Evolutionary conservation across 768 basidiomycete species (phyloP).

Genomic region (Kwoniella sp.): DNA sequence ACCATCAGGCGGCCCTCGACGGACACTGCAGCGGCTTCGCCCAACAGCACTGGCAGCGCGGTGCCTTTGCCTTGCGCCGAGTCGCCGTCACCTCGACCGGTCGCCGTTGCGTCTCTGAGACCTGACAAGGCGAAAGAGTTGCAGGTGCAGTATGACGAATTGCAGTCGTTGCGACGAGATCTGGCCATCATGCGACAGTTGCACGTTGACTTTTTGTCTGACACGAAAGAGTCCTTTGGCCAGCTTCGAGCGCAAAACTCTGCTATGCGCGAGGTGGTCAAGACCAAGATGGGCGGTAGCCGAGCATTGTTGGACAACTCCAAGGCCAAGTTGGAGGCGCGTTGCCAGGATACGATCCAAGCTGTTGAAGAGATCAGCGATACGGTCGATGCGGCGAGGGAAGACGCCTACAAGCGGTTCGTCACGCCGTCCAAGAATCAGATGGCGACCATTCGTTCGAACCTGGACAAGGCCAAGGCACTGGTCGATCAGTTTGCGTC

Average conservation of each 20-base stretch:
- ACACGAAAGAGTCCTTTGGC: conserved; percentile 79
- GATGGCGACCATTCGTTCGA: conserved; percentile 67
- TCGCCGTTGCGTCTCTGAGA: neutral
- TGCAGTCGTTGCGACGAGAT: conserved; percentile 88
- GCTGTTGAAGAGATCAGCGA: conserved; percentile 91
- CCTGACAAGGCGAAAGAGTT: conserved; percentile 68
- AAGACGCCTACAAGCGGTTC: conserved; percentile 85
- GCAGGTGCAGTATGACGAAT: conserved; percentile 88
- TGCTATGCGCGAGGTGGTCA: conserved; percentile 80
- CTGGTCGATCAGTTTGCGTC: conserved; percentile 74
- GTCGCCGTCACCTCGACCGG: conserved; percentile 8
- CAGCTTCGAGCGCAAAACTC: conserved; percentile 77
- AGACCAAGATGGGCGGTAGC: conserved; percentile 73
- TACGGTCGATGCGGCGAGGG: conserved; percentile 77
- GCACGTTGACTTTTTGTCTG: conserved; percentile 87
- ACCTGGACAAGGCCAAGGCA: conserved; percentile 61
- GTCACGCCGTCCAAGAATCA: conserved; percentile 72
- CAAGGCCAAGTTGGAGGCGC: conserved; percentile 81
- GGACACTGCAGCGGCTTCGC: conserved; percentile 12
- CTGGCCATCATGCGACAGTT: conserved; percentile 89
- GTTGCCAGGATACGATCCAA: conserved; percentile 83
- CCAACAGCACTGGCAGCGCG: conserved; percentile 3
- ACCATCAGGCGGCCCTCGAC: conserved; percentile 54
- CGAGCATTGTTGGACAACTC: conserved; percentile 84
- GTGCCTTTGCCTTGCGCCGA: conserved; percentile 9